Base-by-base conservation (phyloP, 306 rosid species). In the Pachyrhizus erosus region DNA sequence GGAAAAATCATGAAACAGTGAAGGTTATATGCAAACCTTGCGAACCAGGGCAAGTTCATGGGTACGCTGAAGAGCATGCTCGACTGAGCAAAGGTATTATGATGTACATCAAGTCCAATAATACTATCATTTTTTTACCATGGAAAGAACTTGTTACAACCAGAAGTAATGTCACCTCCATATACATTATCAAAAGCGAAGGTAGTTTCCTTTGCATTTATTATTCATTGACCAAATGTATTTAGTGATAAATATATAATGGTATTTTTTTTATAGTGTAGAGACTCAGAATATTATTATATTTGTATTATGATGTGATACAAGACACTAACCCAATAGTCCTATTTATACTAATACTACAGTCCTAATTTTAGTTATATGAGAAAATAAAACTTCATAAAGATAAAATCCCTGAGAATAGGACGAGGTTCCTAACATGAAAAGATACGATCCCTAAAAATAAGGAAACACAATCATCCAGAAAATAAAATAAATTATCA, bases 1-100 rank as follows among this genome's bases (percentile, higher is more conserved):
- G 98, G 98, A 95, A 95, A 89, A 93, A 87, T 74, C 98, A 95
- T 43, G 97, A 93, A 85, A 95, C 98, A 0, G 94, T 95, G 48
- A 95, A 95, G 87, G 96, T 95, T 71, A 79, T 86, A 78, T 95
- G 98, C 86, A 90, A 91, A 87, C 97, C 98, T 87, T 95, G 98
- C 88, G 88, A 81, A 74, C 97, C 94, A 1, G 98, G 95, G 26
- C 95, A 93, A 86, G 88, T 89, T 82, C 94, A 87, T 10, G 89
- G 89, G 84, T 94, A 86, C 85, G 94, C 97, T 39, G 90, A 93
- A 68, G 97, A 94, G 85, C 97, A 93, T 24, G 78, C 97, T 85
- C 88, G 95, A 42, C 86, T 93, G 84, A 94, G 98, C 89, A 94
- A 93, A 87, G 98, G 97, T 85, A 93, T 93, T 58, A 92, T 88